phyloP scores from a whole-genome alignment of 805 yeast genomes.

The Saccharomyces kudriavzevii region DNA sequence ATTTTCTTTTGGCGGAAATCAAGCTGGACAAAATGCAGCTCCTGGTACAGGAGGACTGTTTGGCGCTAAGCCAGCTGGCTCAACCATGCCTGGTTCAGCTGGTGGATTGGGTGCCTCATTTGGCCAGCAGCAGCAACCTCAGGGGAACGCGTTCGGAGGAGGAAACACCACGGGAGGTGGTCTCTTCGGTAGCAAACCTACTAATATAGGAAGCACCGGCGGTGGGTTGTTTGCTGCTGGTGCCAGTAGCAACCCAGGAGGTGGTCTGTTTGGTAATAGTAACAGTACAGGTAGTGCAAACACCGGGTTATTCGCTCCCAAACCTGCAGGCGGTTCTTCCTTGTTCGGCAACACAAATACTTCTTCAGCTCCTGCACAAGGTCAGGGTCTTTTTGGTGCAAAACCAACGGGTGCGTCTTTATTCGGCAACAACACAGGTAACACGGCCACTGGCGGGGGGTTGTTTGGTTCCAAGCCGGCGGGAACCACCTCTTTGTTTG shows the following conservation, averaged over 20 bases:
- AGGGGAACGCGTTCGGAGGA: not conserved
- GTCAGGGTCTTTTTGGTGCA: slow-evolving; percentile 27
- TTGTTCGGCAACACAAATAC: slow-evolving; percentile 13
- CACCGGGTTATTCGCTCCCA: slow-evolving; percentile 10
- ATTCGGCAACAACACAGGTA: slow-evolving; percentile 23
- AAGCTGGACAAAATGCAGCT: slow-evolving; percentile 13
- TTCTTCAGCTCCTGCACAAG: slow-evolving; percentile 2
- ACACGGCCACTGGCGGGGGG: slow-evolving; percentile 24
- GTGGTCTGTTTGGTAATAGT: slow-evolving; percentile 23
- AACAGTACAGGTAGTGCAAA: slow-evolving; percentile 5
- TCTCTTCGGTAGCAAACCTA: slow-evolving; percentile 30
- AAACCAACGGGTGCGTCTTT: slow-evolving; percentile 20
- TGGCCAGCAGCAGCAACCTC: slow-evolving; percentile 25
- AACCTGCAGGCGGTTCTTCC: slow-evolving; percentile 1
- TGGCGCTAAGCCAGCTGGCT: slow-evolving; percentile 13
- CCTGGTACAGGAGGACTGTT: slow-evolving; percentile 18
- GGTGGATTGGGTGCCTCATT: slow-evolving; percentile 19
- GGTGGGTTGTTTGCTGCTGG: slow-evolving; percentile 26
- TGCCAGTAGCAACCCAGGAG: slow-evolving; percentile 4
- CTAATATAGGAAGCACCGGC: slow-evolving; percentile 11
- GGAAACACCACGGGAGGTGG: slow-evolving; percentile 25
- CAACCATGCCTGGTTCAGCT: slow-evolving; percentile 23
- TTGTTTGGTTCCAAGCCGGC: slow-evolving; percentile 29
- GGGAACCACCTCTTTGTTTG: slow-evolving; percentile 28
- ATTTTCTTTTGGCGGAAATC: slow-evolving; percentile 28